Base-by-base conservation (phyloP, 352 stramenopile species). In the Pythium sp. region DNA sequence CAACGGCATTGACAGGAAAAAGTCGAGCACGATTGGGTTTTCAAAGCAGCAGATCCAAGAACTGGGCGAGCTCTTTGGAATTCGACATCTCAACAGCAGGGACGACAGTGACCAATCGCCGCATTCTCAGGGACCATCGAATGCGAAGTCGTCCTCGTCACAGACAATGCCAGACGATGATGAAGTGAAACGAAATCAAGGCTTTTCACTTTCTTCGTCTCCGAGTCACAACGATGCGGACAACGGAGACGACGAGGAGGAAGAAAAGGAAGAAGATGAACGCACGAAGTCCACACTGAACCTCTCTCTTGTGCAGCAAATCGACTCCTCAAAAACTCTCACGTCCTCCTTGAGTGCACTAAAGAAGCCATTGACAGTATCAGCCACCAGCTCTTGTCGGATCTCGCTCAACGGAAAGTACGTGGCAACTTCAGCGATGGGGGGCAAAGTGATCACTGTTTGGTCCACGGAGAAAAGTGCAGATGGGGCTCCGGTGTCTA, bases 11-110 rank as follows among this genome's bases (percentile, higher is more conserved):
- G 43, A 20, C 6, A 12, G 18, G 43, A 51, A 51, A 51, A 51
- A 51, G 18, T 51, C 43, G 43, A 51, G 43, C 5, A 51, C 43
- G 43, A 43, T 70, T 15, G 80, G 74, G 8, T 70, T 89, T 47
- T 77, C 79, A 0, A 63, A 70, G 18, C 73, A 84, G 57, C 77
- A 87, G 53, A 78, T 89, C 68, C 71, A 75, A 32, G 79, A 87
- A 41, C 77, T 89, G 3, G 71, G 72, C 57, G 77, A 84, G 34
- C 66, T 89, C 1, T 87, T 89, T 62, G 79, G 79, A 0, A 79
- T 89, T 20, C 65, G n/a, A 38, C 75, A 62, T 26, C 64, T 14
- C 49, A 41, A 11, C 18, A 41, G 63, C 15, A 34, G 22, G 5
- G 36, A 62, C 2, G 36, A 62, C 2, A 28, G 47, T 15, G 58